These are phyloP conservation scores for Arxiozyma telluris DNA, from an alignment of 1,139 yeast species.

Conservation along the genomic window DNA sequence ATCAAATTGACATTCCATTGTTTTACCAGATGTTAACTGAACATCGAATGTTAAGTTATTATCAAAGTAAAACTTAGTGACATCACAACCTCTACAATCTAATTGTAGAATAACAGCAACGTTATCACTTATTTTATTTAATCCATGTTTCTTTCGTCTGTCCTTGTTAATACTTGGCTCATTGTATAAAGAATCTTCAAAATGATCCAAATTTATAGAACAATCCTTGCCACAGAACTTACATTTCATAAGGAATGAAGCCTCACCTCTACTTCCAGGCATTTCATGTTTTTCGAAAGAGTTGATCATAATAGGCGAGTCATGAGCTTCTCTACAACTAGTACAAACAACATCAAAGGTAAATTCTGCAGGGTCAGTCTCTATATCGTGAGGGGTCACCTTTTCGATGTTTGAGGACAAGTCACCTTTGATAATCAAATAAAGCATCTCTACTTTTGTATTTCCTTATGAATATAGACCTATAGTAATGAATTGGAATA, in stretches of 20 bases:
- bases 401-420: slow-evolving; percentile 26
- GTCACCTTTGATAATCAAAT: slow-evolving; percentile 19
- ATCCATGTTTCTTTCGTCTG: slow-evolving; percentile 23
- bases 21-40: slow-evolving; percentile 21
- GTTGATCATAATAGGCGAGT: slow-evolving; percentile 65
- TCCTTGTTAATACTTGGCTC: slow-evolving; percentile 14
- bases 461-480: not conserved
- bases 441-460: slow-evolving; percentile 18
- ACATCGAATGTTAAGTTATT: slow-evolving; percentile 18
- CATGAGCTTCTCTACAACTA: slow-evolving; percentile 69
- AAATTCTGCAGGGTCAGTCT: slow-evolving; percentile 59
- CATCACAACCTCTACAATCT: slow-evolving; percentile 80
- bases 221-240: slow-evolving; percentile 30
- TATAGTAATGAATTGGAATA: not conserved
- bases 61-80: slow-evolving; percentile 55
- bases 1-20: slow-evolving; percentile 45
- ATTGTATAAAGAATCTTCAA: slow-evolving; percentile 33
- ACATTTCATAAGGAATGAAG: slow-evolving; percentile 76
- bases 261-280: slow-evolving; percentile 70
- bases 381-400: slow-evolving; percentile 47
- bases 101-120: slow-evolving; percentile 50
- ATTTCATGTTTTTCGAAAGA: slow-evolving; percentile 47
- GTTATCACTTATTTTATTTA: slow-evolving; percentile 30
- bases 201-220: slow-evolving; percentile 20
- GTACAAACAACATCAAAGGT: slow-evolving; percentile 68